Percentiles rank a stretch among this genome's conserved stretches.
These are phyloP conservation scores for Pseudocercospora fuligena DNA, from an alignment of 2,329 filamentous ascomycete species.

Conservation along the genomic window DNA sequence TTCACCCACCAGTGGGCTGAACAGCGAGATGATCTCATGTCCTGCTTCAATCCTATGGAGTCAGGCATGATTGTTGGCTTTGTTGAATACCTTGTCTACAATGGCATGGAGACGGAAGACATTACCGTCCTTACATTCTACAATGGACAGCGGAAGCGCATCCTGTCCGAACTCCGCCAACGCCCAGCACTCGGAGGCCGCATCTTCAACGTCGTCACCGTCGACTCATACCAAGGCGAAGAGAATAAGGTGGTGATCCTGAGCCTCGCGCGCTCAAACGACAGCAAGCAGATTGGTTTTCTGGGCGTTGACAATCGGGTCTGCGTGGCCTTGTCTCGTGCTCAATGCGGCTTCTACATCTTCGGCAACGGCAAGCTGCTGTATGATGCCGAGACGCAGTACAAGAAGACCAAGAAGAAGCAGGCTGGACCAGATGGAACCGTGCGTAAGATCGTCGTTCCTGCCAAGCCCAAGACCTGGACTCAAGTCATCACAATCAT, in stretches of 20 bases:
- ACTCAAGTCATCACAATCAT: conserved; percentile 37
- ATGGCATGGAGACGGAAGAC: conserved; percentile 62
- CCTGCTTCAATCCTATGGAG: conserved; percentile 71
- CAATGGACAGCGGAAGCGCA: conserved; percentile 74
- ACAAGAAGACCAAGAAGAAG: conserved; percentile 30
- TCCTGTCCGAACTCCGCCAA: conserved; percentile 57
- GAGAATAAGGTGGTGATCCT: conserved; percentile 84
- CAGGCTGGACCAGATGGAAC: conserved; percentile 1
- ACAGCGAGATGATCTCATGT: conserved; percentile 64
- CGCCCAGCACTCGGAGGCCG: conserved; percentile 19
- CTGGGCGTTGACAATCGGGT: conserved; percentile 67
- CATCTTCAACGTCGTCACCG: conserved; percentile 69
- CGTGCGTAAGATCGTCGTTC: background rate
- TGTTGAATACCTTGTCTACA: conserved; percentile 71
- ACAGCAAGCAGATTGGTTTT: conserved; percentile 68
- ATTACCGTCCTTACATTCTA: conserved; percentile 90
- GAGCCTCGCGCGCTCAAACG: conserved; percentile 76
- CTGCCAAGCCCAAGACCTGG: conserved; percentile 33
- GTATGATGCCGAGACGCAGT: conserved; percentile 23
- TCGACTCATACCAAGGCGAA: conserved; percentile 90
- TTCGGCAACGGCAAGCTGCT: conserved; percentile 74
- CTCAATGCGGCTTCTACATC: conserved; percentile 78
- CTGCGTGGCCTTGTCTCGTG: conserved; percentile 70
- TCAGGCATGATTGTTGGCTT: conserved; percentile 77
- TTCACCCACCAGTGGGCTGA: conserved; percentile 71